These are phyloP conservation scores for Gymnopilus junonius DNA, from an alignment of 768 basidiomycete species.

Conservation along the genomic window DNA sequence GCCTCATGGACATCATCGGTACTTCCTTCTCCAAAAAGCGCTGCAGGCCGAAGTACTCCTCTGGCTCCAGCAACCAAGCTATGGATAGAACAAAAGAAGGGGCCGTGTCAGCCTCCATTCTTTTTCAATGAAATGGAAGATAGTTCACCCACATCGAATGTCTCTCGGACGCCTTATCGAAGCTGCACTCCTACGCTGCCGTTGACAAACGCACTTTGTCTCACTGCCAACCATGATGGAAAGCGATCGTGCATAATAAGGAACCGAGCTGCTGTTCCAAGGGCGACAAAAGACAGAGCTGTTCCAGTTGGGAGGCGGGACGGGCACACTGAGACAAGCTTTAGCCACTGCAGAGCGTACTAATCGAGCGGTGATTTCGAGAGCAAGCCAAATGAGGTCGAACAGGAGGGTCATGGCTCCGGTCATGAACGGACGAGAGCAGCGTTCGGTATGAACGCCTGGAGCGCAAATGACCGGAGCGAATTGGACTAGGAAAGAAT, in stretches of 20 bases:
- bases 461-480: background rate
- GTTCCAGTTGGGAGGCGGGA: conserved; percentile 17
- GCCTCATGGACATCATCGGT: background rate
- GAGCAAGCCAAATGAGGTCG: conserved; percentile 1
- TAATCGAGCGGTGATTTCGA: conserved; percentile 1
- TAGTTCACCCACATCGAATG: background rate
- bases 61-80: background rate
- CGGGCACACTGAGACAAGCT: conserved; percentile 8
- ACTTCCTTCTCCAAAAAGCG: conserved; percentile 1
- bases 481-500: background rate
- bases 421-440: background rate
- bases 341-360: conserved; percentile 7
- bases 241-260: background rate
- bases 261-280: background rate
- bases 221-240: background rate
- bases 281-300: background rate
- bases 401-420: conserved; percentile 9
- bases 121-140: background rate
- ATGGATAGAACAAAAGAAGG: background rate
- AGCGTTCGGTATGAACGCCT: background rate
- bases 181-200: background rate
- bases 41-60: background rate
- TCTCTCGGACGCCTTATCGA: background rate
- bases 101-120: background rate
- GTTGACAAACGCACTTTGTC: background rate